A percentile compares a stretch with the other conserved stretches of the same genome.
Conservation (phyloP, 345 rosid species). For the Cochlearia excelsa region DNA sequence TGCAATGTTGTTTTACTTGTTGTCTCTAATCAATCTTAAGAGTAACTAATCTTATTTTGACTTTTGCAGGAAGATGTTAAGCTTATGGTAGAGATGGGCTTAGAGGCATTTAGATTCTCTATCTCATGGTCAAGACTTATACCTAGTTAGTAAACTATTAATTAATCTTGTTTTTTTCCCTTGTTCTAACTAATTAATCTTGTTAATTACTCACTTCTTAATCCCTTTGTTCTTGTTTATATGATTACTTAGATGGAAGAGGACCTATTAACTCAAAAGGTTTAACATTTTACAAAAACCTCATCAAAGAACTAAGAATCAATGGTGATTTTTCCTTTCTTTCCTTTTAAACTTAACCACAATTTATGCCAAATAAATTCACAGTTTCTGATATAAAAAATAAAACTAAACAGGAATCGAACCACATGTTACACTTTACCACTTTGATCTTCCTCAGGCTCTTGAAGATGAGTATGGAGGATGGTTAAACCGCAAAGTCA, state of each 20-base stretch:
- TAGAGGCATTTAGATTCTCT: slow-evolving; percentile 70
- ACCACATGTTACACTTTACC: slow-evolving; percentile 54
- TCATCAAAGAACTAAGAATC: slow-evolving; percentile 46
- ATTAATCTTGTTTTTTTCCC: not conserved
- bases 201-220: not conserved
- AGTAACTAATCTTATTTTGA: not conserved
- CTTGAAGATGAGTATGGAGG: slow-evolving; percentile 82
- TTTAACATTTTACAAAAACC: slow-evolving; percentile 52
- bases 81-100: slow-evolving; percentile 61
- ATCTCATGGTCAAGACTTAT: slow-evolving; percentile 87
- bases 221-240: not conserved
- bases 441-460: slow-evolving; percentile 62
- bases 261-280: slow-evolving; percentile 61
- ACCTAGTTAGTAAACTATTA: slow-evolving; percentile 41
- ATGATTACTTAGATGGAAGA: slow-evolving; percentile 50
- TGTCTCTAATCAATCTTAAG: too few relatives aligned
- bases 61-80: slow-evolving; percentile 66
- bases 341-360: not conserved
- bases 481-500: slow-evolving; percentile 54
- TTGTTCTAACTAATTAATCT: not conserved
- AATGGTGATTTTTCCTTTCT: slow-evolving; percentile 36
- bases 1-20: not conserved
- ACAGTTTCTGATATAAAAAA: not conserved
- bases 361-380: too few relatives aligned
- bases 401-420: slow-evolving; percentile 50